Percentiles rank a stretch among this genome's conserved stretches.
These are phyloP conservation scores for Cercospora sojina DNA, from an alignment of 2,329 filamentous ascomycete genomes.

Conservation along the genomic window DNA sequence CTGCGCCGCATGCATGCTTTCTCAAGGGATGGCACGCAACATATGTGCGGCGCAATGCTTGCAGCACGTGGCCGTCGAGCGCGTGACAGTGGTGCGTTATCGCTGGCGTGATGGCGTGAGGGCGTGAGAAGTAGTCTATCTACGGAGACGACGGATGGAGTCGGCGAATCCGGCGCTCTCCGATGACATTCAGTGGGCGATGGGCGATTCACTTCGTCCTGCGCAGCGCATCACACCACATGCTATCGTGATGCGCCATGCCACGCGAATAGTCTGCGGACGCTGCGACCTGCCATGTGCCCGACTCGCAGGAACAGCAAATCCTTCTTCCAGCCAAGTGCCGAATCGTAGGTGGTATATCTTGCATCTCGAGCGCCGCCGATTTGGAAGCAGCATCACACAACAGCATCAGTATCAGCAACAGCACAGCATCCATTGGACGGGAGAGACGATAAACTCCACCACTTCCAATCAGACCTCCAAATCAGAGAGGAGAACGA, in stretches of 20 bases:
- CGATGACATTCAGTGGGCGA: neutral
- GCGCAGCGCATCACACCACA: slow-evolving; percentile 5
- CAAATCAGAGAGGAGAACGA: neutral
- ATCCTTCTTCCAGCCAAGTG: neutral
- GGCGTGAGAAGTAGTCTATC: neutral
- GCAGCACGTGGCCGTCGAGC: neutral
- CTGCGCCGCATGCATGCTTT: neutral
- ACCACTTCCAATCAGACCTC: neutral
- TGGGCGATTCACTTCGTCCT: neutral
- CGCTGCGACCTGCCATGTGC: neutral
- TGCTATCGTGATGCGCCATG: slow-evolving; percentile 1
- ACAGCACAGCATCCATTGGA: neutral
- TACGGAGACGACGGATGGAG: neutral
- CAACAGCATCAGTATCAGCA: neutral
- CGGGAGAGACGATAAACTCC: neutral
- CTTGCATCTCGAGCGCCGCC: neutral
- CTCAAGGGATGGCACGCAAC: neutral
- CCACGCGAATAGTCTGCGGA: slow-evolving; percentile 5
- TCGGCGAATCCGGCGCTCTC: neutral
- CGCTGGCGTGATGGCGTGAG: neutral
- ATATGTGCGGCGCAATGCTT: neutral
- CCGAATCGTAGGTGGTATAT: neutral
- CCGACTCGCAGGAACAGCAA: neutral
- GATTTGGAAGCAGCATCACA: neutral
- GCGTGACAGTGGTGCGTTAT: neutral